Base-by-base conservation (phyloP, 78 protist genomes). In the Isochrysis galbana region DNA sequence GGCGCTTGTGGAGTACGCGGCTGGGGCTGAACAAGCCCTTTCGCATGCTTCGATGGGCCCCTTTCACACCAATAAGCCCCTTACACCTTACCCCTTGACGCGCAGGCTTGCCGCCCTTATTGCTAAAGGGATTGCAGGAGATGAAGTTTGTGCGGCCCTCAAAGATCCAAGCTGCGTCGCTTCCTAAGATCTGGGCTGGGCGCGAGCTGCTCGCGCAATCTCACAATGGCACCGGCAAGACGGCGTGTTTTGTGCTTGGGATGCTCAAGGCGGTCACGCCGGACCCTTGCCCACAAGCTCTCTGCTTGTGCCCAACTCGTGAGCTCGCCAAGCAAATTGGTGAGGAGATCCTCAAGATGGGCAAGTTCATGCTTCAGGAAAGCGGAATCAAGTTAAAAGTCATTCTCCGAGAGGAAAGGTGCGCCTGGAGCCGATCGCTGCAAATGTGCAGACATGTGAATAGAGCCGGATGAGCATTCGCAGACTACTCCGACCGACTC, bases 171-270 rank as follows among this genome's bases (percentile, higher is more conserved):
- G 89, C 61, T 11, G 41, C 44, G 46, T 84, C 89, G 36, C 89
- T 84, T 23, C 89, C 89, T 44, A 84, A 46, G 70, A 84, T 84
- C 69, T 32, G 26, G 89, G 39, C n/a, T 29, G n/a, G 44, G 42
- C 89, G 89, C 61, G 42, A 46, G 1, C 70, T 46, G 69, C 89
- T 47, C 70, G 69, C 89, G 21, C 89, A 94, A 87, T 87, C 95
- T 41, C 95, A 94, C 87, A 90, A 92, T 55, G 95, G 95, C 34
- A 94, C 93, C 38, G 95, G 95, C 54, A 94, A 94, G 88, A 94
- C 95, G 26, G 93, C 90, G 29, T 90, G 93, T 48, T 94, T 94
- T 87, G 69, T 89, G 29, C 91, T 91, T n/a, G 93, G 89, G 22
- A 54, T 91, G 51, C 86, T 94, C n/a, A 38, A 36, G 32, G 39